phyloP scores from a whole-genome alignment of 352 stramenopile genomes.

The Phytophthora ohioensis region DNA sequence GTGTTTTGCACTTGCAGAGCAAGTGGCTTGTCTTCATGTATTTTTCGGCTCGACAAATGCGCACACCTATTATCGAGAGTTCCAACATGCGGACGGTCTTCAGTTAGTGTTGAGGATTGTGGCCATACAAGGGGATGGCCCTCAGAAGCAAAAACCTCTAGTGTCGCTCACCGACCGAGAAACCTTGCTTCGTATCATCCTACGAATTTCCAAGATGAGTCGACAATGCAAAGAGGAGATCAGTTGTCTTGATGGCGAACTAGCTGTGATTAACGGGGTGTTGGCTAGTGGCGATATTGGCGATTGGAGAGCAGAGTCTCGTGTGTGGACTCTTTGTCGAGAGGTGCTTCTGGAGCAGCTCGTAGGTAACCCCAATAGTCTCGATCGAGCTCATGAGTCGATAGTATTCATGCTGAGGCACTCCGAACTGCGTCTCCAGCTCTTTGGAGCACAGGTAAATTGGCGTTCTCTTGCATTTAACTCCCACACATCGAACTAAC shows the following conservation, averaged over 20 bases:
- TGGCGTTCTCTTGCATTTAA: neutral
- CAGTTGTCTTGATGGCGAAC: constrained; percentile 52
- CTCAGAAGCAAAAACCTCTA: constrained; percentile 17
- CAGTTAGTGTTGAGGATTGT: constrained; percentile 57
- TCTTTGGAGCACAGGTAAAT: constrained; percentile 66
- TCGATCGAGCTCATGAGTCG: constrained; percentile 36
- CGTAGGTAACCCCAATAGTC: constrained; percentile 49
- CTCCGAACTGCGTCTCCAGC: constrained; percentile 36
- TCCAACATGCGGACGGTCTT: constrained; percentile 64
- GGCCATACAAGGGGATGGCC: constrained; percentile 21
- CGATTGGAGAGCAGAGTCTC: constrained; percentile 23
- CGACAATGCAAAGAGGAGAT: constrained; percentile 56
- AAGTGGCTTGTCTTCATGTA: constrained; percentile 58
- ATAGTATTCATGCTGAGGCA: constrained; percentile 61
- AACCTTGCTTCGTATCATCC: constrained; percentile 48
- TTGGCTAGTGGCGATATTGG: constrained; percentile 34
- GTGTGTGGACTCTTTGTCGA: constrained; percentile 46
- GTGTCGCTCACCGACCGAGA: constrained; percentile 38
- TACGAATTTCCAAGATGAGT: constrained; percentile 53
- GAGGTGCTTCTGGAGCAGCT: constrained; percentile 68
- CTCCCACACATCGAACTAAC: neutral
- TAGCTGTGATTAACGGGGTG: constrained; percentile 52
- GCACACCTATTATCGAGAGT: constrained; percentile 56
- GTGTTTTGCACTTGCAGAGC: constrained; percentile 48
- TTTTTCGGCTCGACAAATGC: constrained; percentile 55